Base-by-base conservation (phyloP, 495 filamentous ascomycete genomes). In the Cudoniella acicularis region DNA sequence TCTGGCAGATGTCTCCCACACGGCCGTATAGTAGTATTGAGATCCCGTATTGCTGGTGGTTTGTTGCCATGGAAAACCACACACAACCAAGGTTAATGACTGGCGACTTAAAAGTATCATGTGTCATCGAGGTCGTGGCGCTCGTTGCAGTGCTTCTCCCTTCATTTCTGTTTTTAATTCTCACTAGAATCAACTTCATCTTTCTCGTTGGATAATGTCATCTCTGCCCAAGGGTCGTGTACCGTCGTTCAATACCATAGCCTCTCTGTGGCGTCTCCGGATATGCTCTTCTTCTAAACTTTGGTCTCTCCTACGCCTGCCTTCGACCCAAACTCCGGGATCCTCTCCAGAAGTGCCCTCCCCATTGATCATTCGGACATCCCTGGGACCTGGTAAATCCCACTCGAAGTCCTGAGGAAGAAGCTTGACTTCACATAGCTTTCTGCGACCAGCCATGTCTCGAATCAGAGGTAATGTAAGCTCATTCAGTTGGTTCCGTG, bases 201-300 rank as follows among this genome's bases (percentile, higher is more conserved):
- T 58, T 25, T 65, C 61, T 25, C 68, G 50, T 57, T 82, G 78
- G 30, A 83, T 80, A 16, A 87, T 85, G 62, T 86, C 83, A 42
- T 75, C 72, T 43, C 81, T 75, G 13, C 72, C 78, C n/a, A 86
- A 60, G 1, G 79, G 78, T 23, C 75, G 72, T 27, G 72, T 79
- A 1, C 84, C 83, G 51, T 86, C 84, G 60, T 84, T 83, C 52
- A 87, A 55, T 10, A 87, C 84, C 77, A 87, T 83, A 9, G 83
- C 84, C 66, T 87, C 83, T 56, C 84, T 72, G 49, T 84, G 72
- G 20, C 79, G 74, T 56, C 84, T 72, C 52, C 83, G 71, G 49
- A 80, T 64, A 30, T 77, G 73, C 61, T 79, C 72, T 63, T 83
- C 80, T 54, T 80, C 80, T 20, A 66, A 67, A 47, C 65, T 78